These are phyloP conservation scores for Medicago lupulina DNA, from an alignment of 306 rosid genomes.

Conservation along the genomic window DNA sequence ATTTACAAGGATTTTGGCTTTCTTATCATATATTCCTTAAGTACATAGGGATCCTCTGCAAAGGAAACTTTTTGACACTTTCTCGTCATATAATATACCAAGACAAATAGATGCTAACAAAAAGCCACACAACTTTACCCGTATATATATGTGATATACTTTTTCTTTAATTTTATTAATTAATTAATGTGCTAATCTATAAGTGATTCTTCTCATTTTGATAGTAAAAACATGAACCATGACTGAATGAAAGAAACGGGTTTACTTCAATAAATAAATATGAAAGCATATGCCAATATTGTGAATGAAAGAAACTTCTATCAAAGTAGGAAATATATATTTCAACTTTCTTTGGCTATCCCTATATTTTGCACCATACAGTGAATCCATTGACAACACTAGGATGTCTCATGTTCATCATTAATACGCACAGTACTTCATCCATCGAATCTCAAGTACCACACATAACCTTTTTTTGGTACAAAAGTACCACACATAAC, in stretches of 20 bases:
- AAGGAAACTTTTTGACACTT: slow-evolving; percentile 54
- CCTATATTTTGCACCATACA: slow-evolving; percentile 37
- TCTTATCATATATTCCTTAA: slow-evolving; percentile 49
- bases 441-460: neutral
- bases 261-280: slow-evolving; percentile 17
- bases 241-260: slow-evolving; percentile 25
- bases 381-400: slow-evolving; percentile 18
- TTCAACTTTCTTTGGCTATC: slow-evolving; percentile 26
- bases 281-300: slow-evolving; percentile 33
- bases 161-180: neutral
- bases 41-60: slow-evolving; percentile 55
- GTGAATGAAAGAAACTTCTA: slow-evolving; percentile 16
- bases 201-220: slow-evolving; percentile 39
- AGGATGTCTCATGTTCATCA: slow-evolving; percentile 36
- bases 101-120: slow-evolving; percentile 61
- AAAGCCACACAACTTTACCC: slow-evolving; percentile 46
- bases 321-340: slow-evolving; percentile 32
- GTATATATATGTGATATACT: slow-evolving; percentile 13
- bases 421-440: slow-evolving; percentile 5
- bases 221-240: slow-evolving; percentile 39
- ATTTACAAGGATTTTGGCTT: slow-evolving; percentile 55
- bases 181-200: slow-evolving; percentile 11
- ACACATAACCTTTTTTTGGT: no score
- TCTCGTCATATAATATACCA: slow-evolving; percentile 56
- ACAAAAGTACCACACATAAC: no score